Evolutionary conservation across 2,329 filamentous ascomycete genomes (phyloP).

Genomic region (Cladosporium cucumerinum): DNA sequence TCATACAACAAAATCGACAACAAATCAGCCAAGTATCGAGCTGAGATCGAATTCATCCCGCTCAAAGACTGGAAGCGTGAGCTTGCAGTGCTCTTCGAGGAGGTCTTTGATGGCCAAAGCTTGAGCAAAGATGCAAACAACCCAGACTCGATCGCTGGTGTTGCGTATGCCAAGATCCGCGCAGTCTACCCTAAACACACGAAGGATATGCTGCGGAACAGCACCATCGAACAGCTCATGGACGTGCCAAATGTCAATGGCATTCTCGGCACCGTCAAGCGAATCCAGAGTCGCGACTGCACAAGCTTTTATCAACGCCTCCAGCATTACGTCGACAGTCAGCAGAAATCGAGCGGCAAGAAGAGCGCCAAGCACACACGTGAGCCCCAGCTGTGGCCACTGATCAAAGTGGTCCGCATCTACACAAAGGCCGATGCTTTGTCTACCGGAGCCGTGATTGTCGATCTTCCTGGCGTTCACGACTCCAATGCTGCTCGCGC

Average conservation of each 20-base stretch:
- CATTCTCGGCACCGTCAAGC: slow-evolving; percentile 48
- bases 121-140: slow-evolving; percentile 38
- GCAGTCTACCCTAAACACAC: slow-evolving; percentile 46
- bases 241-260: slow-evolving; percentile 37
- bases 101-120: slow-evolving; percentile 45
- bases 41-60: slow-evolving; percentile 58
- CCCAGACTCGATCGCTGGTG: slow-evolving; percentile 46
- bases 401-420: slow-evolving; percentile 54
- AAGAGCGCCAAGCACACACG: slow-evolving; percentile 34
- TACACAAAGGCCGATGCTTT: slow-evolving; percentile 50
- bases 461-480: slow-evolving; percentile 58
- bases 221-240: slow-evolving; percentile 43
- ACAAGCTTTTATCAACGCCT: slow-evolving; percentile 46
- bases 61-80: slow-evolving; percentile 53
- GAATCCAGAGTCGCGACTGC: slow-evolving; percentile 39
- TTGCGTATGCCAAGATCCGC: slow-evolving; percentile 52
- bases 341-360: slow-evolving; percentile 39
- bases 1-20: slow-evolving; percentile 51
- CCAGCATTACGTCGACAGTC: slow-evolving; percentile 54
- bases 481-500: slow-evolving; percentile 60
- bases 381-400: slow-evolving; percentile 46
- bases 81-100: slow-evolving; percentile 47
- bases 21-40: slow-evolving; percentile 45
- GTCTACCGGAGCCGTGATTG: slow-evolving; percentile 54
- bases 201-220: slow-evolving; percentile 39